Evolutionary conservation across 352 stramenopile species (phyloP), one percentile per base, ranked within the genome.

Genomic region (Pythium oligandrum): DNA sequence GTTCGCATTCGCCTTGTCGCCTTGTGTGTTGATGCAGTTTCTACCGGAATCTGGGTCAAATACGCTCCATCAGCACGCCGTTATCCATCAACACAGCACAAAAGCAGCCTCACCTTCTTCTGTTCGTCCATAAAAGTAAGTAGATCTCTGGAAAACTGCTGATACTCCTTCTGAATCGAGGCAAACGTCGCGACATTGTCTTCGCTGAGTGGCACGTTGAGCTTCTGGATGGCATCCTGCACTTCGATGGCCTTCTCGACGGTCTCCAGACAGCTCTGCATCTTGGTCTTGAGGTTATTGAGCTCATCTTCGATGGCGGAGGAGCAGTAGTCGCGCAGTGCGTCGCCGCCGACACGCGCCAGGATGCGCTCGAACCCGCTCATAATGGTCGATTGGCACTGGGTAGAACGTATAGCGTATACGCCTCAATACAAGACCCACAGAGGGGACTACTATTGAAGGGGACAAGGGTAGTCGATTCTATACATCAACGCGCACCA

Each of bases 271-370:
- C 71, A 86, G 51, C 59, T 59, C 48, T 78, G 66, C 78, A 88
- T 85, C 53, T 75, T 75, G 44, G 40, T 61, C 57, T 86, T 77
- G 47, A 88, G 56, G 50, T 68, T 80, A 26, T 62, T 67, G 34
- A 88, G 65, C 63, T 88, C 78, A 51, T 88, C 75, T 37, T 88
- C 78, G 55, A 88, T 88, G n/a, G 78, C 75, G 9, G 75, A 88
- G 33, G 75, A 84, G 66, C 75, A 88, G 58, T 85, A 88, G 54
- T 81, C 78, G 55, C 75, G 75, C 65, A 88, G 64, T 43, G 78
- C 78, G 51, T 88, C 75, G 62, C 75, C 73, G 58, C 70, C 63
- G 30, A 88, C 78, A 49, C 75, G 78, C 61, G 75, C 78, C 52
- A 88, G 51, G 57, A 88, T 88, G 45, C 78, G 78, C 63, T 88